Evolutionary conservation across 2,329 filamentous ascomycete genomes (phyloP), one percentile per base, ranked within the genome.

Genomic region (Aspergillus terreus): DNA sequence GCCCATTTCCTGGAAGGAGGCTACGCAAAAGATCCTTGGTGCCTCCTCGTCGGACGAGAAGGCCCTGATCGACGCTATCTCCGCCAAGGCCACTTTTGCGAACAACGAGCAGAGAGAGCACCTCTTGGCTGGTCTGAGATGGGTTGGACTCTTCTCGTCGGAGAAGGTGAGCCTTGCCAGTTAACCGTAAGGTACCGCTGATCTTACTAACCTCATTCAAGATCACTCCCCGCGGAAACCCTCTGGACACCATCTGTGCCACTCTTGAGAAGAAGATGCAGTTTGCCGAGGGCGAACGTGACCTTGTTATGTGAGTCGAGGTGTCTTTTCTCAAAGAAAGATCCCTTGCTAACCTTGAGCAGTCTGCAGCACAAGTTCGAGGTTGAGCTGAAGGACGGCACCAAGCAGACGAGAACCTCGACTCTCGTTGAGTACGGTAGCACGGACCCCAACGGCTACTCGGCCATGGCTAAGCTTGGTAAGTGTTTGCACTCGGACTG

Each of bases 221-320:
- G 27, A 30, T 30, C 66, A 86, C 76, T 5, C 86, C 89, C 25
- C 78, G 83, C 50, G 87, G 84, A 49, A 96, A 89, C 77, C 87
- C 90, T 4, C 82, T 96, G 21, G 92, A 96, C 72, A 92, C 88
- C n/a, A 83, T 96, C 36, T 96, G 91, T 76, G 90, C 89, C 30
- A 88, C 85, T 3, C 82, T 96, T 27, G 90, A 95, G 79, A 76
- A 88, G 79, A 95, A 95, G 84, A 95, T 95, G 89, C 82, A 88
- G 73, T 96, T 86, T 72, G 87, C 82, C 66, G 78, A 87, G 63
- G 86, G 82, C 55, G 90, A 96, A 82, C 86, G 91, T 53, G 91
- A 95, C 72, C 78, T 95, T 59, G 88, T 94, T 58, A 83, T 88
- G 75, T 30, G 10, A 30, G 27, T 30, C 27, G 7, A 11, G 7